phyloP scores from a whole-genome alignment of 768 basidiomycete genomes.

The Xerocomellus chrysenteron region DNA sequence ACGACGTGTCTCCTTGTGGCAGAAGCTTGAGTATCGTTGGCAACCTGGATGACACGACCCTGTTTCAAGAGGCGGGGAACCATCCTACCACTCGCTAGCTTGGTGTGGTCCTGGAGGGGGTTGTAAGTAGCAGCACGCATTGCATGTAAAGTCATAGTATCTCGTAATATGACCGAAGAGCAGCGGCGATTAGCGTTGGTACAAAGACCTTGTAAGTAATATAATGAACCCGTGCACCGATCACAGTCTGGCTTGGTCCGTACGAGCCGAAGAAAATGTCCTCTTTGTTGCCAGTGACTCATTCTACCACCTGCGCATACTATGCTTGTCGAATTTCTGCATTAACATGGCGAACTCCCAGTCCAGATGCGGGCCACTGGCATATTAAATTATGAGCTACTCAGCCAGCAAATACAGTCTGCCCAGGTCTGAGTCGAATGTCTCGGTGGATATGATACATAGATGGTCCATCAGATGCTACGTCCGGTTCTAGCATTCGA shows the following conservation, averaged over 20 bases:
- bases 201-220: constrained; percentile 2
- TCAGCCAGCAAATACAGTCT: neutral
- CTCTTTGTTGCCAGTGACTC: neutral
- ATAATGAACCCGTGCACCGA: neutral
- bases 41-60: neutral
- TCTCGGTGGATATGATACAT: constrained; percentile 6
- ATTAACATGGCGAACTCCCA: neutral
- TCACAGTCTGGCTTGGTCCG: constrained; percentile 1
- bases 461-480: constrained; percentile 5
- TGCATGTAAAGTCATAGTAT: no score
- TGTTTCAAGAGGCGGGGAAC: neutral
- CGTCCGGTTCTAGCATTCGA: constrained; percentile 64
- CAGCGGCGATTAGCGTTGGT: no score
- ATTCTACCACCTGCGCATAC: neutral
- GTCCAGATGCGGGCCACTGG: neutral
- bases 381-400: neutral
- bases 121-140: no score
- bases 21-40: neutral
- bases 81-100: no score
- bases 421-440: neutral
- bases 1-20: neutral
- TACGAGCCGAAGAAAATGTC: neutral
- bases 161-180: no score
- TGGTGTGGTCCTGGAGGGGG: no score
- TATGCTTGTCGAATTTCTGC: neutral